Evolutionary conservation across 306 rosid species (phyloP).

Genomic region (Hippophae gyantsensis): DNA sequence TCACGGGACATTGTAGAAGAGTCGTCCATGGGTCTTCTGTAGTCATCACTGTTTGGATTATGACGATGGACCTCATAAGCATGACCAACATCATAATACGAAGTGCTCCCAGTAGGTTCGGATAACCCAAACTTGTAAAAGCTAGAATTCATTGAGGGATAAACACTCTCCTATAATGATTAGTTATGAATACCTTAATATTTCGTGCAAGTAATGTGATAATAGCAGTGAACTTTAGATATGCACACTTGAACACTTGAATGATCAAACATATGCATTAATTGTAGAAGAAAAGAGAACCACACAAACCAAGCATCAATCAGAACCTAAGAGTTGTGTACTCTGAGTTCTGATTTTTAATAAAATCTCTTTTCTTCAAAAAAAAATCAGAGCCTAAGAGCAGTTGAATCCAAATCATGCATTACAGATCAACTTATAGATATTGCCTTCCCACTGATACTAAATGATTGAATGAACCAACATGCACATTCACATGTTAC

Average conservation of each 20-base stretch:
- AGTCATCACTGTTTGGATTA: constrained; percentile 41
- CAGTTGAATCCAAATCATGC: no score
- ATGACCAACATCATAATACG: constrained; percentile 48
- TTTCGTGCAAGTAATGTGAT: no score
- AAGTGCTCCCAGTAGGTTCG: constrained; percentile 48
- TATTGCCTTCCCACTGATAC: constrained; percentile 11
- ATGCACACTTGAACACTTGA: neutral
- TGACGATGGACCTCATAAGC: constrained; percentile 50
- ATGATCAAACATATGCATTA: neutral
- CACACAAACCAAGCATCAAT: neutral
- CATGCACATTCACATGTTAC: neutral
- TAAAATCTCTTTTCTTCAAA: no score
- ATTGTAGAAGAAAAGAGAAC: neutral
- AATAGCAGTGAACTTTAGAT: constrained; percentile 15
- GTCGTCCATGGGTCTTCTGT: constrained; percentile 50
- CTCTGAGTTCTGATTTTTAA: no score
- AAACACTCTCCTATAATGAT: constrained; percentile 56
- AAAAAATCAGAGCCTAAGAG: no score
- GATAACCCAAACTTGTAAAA: constrained; percentile 68
- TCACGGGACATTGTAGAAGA: constrained; percentile 34
- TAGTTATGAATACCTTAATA: neutral
- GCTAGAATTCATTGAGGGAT: constrained; percentile 48
- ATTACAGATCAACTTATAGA: no score
- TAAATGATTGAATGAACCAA: constrained; percentile 11
- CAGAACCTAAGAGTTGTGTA: neutral